Percentiles rank a stretch among this genome's conserved stretches.
Conservation (phyloP, 495 filamentous ascomycete genomes). For the Pseudevernia furfuracea region DNA sequence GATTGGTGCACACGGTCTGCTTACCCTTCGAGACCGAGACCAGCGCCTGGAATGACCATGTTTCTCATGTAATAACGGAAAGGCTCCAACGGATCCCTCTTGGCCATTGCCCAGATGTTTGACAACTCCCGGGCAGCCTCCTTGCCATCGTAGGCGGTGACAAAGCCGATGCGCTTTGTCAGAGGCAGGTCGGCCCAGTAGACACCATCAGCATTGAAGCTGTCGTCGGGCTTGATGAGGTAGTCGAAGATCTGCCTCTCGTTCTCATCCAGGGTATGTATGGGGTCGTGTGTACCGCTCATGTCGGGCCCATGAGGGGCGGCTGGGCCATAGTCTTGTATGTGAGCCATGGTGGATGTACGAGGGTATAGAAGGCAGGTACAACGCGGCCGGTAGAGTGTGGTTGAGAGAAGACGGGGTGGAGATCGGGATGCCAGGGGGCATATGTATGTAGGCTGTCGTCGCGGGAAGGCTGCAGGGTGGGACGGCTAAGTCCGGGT, state of each 20-base stretch:
- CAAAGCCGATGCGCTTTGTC: conserved; percentile 58
- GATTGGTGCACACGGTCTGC: background rate
- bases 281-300: conserved; percentile 42
- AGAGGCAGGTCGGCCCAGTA: conserved; percentile 86
- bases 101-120: conserved; percentile 66
- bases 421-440: background rate
- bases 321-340: conserved; percentile 45
- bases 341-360: conserved; percentile 11
- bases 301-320: conserved; percentile 51
- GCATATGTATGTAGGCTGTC: conserved; percentile 7
- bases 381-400: background rate
- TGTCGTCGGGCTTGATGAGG: conserved; percentile 73
- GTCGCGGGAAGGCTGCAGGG: background rate
- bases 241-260: conserved; percentile 66
- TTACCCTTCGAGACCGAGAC: conserved; percentile 77
- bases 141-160: conserved; percentile 54
- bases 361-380: background rate
- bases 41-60: conserved; percentile 64
- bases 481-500: background rate
- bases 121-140: conserved; percentile 59
- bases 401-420: background rate
- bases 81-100: conserved; percentile 70
- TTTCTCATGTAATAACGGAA: conserved; percentile 77
- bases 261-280: conserved; percentile 49
- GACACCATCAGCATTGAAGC: conserved; percentile 65